Percentiles rank a stretch among this genome's conserved stretches.
phyloP scores from a whole-genome alignment of 192 early-diverging fungal genomes.

The Linnemannia elongata region DNA sequence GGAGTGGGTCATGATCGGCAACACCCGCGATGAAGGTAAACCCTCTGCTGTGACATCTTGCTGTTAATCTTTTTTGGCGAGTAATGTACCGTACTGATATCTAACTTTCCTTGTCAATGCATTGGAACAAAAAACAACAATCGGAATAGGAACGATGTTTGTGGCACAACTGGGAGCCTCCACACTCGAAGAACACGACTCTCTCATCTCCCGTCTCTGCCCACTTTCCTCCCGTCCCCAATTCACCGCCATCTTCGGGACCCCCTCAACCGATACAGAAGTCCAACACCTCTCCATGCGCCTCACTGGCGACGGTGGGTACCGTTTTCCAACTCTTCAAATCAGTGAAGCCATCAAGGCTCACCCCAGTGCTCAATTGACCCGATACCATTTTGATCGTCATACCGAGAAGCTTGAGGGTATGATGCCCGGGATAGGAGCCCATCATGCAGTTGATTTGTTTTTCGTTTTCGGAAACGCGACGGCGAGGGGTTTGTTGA shows the following conservation, averaged over 20 bases:
- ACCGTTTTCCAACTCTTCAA: constrained; percentile 12
- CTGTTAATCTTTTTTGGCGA: background rate
- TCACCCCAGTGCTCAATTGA: constrained; percentile 6
- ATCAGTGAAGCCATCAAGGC: constrained; percentile 21
- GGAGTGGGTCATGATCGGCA: constrained; percentile 26
- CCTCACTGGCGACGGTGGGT: constrained; percentile 8
- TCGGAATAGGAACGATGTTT: constrained; percentile 9
- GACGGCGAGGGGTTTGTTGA: constrained; percentile 14
- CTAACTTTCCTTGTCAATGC: background rate
- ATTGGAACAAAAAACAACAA: no score
- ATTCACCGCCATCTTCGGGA: constrained; percentile 22
- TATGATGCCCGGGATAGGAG: constrained; percentile 2
- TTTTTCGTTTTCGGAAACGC: constrained; percentile 41
- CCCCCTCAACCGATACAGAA: constrained; percentile 13
- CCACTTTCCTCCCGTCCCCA: background rate
- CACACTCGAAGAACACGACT: background rate
- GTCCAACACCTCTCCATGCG: background rate
- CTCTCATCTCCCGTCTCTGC: background rate
- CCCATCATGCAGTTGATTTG: constrained; percentile 44
- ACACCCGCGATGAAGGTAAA: constrained; percentile 25
- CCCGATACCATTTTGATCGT: constrained; percentile 41
- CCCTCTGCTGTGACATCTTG: no score
- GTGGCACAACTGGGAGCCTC: background rate
- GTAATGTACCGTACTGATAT: background rate
- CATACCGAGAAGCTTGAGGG: constrained; percentile 15